Conservation (phyloP, 2,329 filamentous ascomycete genomes). For the Apiospora marii region DNA sequence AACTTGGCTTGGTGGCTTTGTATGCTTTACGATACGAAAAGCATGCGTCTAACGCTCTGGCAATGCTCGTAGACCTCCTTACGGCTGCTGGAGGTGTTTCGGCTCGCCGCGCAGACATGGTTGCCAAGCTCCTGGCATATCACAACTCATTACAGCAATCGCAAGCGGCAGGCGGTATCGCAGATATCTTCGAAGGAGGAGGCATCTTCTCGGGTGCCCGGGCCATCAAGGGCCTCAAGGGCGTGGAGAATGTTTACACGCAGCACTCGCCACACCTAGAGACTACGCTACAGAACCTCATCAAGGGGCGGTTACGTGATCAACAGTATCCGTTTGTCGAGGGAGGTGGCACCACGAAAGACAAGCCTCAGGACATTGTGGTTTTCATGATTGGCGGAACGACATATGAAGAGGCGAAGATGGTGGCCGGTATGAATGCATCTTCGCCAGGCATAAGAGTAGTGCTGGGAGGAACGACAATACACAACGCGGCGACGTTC, state of each 20-base stretch:
- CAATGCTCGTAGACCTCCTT: conserved; percentile 87
- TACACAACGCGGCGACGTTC: conserved; percentile 90
- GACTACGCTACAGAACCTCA: conserved; percentile 86
- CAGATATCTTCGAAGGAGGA: conserved; percentile 89
- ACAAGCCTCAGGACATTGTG: conserved; percentile 96
- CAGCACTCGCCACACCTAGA: conserved; percentile 93
- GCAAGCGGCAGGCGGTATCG: conserved; percentile 78
- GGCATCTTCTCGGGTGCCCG: conserved; percentile 91
- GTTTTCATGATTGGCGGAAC: conserved; percentile 93
- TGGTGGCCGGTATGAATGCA: conserved; percentile 93
- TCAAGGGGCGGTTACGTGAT: conserved; percentile 88
- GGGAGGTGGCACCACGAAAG: conserved; percentile 82
- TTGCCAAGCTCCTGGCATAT: conserved; percentile 84
- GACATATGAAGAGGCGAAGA: conserved; percentile 97
- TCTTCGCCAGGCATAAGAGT: conserved; percentile 87
- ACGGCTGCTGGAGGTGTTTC: conserved; percentile 84
- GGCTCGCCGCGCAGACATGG: conserved; percentile 76
- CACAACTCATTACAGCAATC: conserved; percentile 85
- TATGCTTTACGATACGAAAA: conserved; percentile 94
- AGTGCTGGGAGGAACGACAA: conserved; percentile 84
- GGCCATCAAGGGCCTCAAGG: conserved; percentile 92
- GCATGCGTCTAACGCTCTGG: conserved; percentile 81
- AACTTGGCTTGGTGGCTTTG: conserved; percentile 89
- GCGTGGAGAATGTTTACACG: conserved; percentile 98
- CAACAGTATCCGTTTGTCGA: conserved; percentile 94